Conservation (phyloP, 2,329 filamentous ascomycete species). For the Clarireedia monteithiana region DNA sequence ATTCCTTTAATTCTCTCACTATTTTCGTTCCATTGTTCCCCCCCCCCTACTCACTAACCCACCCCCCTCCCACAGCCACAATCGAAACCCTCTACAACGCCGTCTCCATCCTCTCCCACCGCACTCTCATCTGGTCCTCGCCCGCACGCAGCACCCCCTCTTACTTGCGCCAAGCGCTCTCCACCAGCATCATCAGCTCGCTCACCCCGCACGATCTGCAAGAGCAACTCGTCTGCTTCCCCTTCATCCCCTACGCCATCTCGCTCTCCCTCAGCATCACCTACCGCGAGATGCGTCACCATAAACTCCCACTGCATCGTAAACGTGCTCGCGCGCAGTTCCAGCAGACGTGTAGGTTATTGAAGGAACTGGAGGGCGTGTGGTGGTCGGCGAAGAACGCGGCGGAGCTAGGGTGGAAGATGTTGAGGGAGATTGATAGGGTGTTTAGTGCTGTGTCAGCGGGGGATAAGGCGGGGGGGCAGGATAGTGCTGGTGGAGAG, state of each 20-base stretch:
- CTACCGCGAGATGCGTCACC: conserved; percentile 57
- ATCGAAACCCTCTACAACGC: conserved; percentile 58
- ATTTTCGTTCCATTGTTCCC: not conserved
- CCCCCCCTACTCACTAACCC: not conserved
- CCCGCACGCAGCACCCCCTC: conserved; percentile 18
- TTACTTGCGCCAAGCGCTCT: conserved; percentile 19
- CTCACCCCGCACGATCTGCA: conserved; percentile 23
- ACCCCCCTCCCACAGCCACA: conserved; percentile 36
- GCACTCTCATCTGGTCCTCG: conserved; percentile 26
- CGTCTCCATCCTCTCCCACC: conserved; percentile 54
- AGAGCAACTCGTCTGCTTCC: conserved; percentile 39
- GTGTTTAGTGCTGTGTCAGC: conserved; percentile 14
- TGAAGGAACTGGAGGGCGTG: conserved; percentile 46
- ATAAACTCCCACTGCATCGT: conserved; percentile 50
- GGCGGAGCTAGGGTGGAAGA: conserved; percentile 20
- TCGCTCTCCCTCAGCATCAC: conserved; percentile 54
- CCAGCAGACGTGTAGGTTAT: conserved; percentile 43
- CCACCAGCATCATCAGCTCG: conserved; percentile 15
- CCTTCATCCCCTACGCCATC: conserved; percentile 54
- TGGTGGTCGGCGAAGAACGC: conserved; percentile 44
- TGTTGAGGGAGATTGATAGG: conserved; percentile 22
- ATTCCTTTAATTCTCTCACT: not conserved
- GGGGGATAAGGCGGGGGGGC: not conserved
- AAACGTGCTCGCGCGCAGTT: conserved; percentile 47
- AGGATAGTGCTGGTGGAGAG: not conserved